Base-by-base conservation (phyloP, 148 eudicot species). In the Amaranthus palmeri region DNA sequence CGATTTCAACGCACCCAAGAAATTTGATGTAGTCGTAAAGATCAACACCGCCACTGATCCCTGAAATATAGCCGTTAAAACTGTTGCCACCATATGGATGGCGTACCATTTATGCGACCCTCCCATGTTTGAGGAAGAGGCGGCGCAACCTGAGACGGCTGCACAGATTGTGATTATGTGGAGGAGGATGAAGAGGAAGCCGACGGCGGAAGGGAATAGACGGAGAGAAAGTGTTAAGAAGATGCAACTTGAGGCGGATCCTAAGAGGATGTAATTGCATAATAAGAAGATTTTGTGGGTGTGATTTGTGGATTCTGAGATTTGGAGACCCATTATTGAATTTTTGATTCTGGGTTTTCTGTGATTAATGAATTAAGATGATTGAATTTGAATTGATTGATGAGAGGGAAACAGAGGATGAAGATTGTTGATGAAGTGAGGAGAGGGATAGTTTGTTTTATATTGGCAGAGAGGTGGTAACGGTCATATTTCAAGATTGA, bases 51-150 rank as follows among this genome's bases (percentile, higher is more conserved):
- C 72, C 0, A 80, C 78, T 1, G 88, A 85, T 12, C 88, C 88
- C 43, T 85, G 88, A 13, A 85, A 85, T 18, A 85, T 82, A 2
- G 85, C 85, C 0, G 88, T 82, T 0, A 85, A 65, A 2, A 85
- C 88, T 0, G 87, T 79, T n/a, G 83, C 72, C 52, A 79, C 81
- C 87, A 81, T 78, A 71, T 84, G 87, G 52, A 76, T 70, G 2
- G 79, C 85, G 46, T 84, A 79, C 76, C 82, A 84, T 25, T 62
- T 71, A 65, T 67, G 74, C 10, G 83, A 72, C 1, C 69, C 72
- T 0, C 68, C 44, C 5, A 25, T 25, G 36, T 25, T 25, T 25
- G 69, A 46, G 0, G 66, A 13, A 8, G 80, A 72, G 40, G 84
- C 69, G 3, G 76, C 71, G 66, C 81, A 81, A 4, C 87, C 87